Base-by-base conservation (phyloP, 1,284 basidiomycete species). In the Coniophora puteana region DNA sequence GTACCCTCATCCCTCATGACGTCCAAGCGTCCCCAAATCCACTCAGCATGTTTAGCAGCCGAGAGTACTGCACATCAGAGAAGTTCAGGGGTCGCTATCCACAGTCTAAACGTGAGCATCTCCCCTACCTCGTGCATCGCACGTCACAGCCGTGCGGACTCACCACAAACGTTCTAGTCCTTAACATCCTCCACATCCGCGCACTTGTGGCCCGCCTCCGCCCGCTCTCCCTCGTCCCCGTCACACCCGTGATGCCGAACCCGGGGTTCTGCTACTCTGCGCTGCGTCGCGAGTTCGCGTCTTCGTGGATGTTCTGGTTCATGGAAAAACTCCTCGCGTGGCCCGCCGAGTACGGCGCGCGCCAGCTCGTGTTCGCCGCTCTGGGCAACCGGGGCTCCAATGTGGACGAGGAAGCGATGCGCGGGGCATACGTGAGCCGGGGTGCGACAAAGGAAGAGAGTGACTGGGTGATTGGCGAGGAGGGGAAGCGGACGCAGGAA, bases 191-290 rank as follows among this genome's bases (percentile, higher is more conserved):
- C 23, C 59, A 59, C n/a, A 33, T 38, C 1, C 59, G 56, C 12
- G 53, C 48, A 2, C 36, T 58, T 32, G 50, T 60, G 11, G 50
- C 47, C 4, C 36, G 37, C n/a, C 12, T 57, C 24, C 37, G 41
- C 20, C 12, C 24, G 13, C 14, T 25, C 14, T 43, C 45, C 3
- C 43, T 43, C 22, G 46, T 32, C 2, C 54, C 61, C 1, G 45
- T 65, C 28, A 55, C 64, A 0, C 51, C 73, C 13, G 63, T 67
- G 18, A 32, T 64, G 12, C 65, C 71, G 26, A 66, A 67, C 35
- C 76, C 75, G 5, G 75, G 76, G 0, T 71, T 62, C 45, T 78
- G 76, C 53, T 40, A 55, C 34, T 74, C 76, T 7, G 57, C 60
- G 12, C 50, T 80, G 4, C 53, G 57, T 2, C 59, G 65, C 22